Percentiles rank a stretch among this genome's conserved stretches.
These are phyloP conservation scores for Fraxinus nigra DNA, from an alignment of 305 asterid species.

Conservation along the genomic window DNA sequence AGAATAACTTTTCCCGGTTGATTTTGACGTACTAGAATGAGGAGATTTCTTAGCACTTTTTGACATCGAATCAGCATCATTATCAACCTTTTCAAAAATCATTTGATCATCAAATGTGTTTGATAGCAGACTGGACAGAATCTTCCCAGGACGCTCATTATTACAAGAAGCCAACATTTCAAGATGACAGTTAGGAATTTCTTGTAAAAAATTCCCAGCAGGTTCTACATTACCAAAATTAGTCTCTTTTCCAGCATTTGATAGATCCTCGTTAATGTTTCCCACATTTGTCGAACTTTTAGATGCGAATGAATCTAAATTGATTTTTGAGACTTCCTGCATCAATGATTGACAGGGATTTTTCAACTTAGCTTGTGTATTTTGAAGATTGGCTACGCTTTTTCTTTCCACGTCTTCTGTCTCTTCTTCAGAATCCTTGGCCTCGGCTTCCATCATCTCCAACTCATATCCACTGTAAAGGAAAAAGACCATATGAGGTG, in stretches of 20 bases:
- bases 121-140: conserved; percentile 2
- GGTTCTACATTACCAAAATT: conserved; percentile 1
- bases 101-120: background rate
- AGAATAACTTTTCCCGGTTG: conserved; percentile 28
- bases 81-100: conserved; percentile 28
- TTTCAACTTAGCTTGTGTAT: conserved; percentile 24
- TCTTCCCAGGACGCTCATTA: conserved; percentile 33
- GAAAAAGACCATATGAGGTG: conserved; percentile 8
- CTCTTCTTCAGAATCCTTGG: conserved; percentile 93
- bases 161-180: conserved; percentile 30
- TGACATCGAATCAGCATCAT: conserved; percentile 35
- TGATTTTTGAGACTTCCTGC: conserved; percentile 38
- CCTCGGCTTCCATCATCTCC: conserved; percentile 72
- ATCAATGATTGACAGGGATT: conserved; percentile 33
- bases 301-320: conserved; percentile 27
- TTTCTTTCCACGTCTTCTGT: conserved; percentile 43
- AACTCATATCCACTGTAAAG: conserved; percentile 72
- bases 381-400: conserved; percentile 36
- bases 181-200: conserved; percentile 27
- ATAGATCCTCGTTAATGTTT: conserved; percentile 23
- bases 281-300: conserved; percentile 30
- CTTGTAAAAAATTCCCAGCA: background rate
- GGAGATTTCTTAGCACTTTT: conserved; percentile 42
- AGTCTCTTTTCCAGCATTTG: conserved; percentile 34
- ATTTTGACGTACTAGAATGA: conserved; percentile 32